Conservation (phyloP, 2,329 filamentous ascomycete genomes). For the Boeremia exigua region DNA sequence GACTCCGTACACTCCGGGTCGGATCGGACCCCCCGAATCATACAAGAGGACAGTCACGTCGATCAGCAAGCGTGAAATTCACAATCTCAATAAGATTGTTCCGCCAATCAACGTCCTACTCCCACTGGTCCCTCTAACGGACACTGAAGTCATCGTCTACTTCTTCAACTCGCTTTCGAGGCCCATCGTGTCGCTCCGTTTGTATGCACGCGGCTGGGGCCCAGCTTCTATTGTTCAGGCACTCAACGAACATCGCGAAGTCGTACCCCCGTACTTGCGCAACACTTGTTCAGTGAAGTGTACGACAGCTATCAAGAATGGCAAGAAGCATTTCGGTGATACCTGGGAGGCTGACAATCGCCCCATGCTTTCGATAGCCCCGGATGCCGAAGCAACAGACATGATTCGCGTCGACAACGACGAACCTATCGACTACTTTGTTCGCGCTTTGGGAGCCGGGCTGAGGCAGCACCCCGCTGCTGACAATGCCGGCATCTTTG, state of each 20-base stretch:
- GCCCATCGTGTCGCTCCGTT: conserved; percentile 32
- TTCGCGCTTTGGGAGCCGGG: conserved; percentile 20
- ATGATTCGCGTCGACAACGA: conserved; percentile 24
- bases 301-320: conserved; percentile 31
- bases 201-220: conserved; percentile 34
- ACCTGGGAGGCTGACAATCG: conserved; percentile 21
- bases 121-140: conserved; percentile 34
- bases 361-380: conserved; percentile 11
- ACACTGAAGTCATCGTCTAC: conserved; percentile 39
- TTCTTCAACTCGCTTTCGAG: conserved; percentile 38
- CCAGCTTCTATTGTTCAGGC: conserved; percentile 27
- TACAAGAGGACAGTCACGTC: conserved; percentile 14
- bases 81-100: conserved; percentile 28
- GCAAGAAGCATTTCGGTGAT: conserved; percentile 17
- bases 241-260: conserved; percentile 33
- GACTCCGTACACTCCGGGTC: conserved; percentile 16
- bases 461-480: conserved; percentile 28
- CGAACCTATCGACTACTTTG: conserved; percentile 17
- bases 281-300: conserved; percentile 43
- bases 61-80: conserved; percentile 25
- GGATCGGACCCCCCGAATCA: conserved; percentile 17
- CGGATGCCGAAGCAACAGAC: conserved; percentile 29
- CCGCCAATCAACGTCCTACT: conserved; percentile 21
- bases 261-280: conserved; percentile 33
- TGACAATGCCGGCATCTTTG: conserved; percentile 34